Conservation (phyloP, 108 stramenopile genomes). For the Bacterosira constricta region DNA sequence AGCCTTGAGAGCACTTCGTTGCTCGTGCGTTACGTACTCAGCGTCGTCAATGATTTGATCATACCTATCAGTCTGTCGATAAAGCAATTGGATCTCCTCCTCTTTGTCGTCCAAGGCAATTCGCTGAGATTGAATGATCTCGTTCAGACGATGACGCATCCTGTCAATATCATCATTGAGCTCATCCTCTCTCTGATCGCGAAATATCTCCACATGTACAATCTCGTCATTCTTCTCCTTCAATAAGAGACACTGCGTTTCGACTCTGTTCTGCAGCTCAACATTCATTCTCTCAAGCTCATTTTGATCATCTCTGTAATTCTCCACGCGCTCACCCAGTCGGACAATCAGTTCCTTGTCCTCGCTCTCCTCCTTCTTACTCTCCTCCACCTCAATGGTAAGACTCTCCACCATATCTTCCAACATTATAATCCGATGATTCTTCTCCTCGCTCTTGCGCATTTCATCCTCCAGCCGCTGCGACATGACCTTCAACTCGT, state of each 20-base stretch:
- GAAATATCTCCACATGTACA: constrained; percentile 1
- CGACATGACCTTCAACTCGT: background rate
- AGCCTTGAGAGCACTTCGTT: constrained; percentile 1
- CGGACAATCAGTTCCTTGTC: constrained; percentile 17
- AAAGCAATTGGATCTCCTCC: constrained; percentile 10
- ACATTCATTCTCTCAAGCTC: constrained; percentile 20
- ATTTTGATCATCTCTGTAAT: background rate
- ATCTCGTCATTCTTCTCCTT: constrained; percentile 32
- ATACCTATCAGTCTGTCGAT: constrained; percentile 20
- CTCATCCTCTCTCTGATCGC: constrained; percentile 1
- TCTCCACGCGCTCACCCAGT: background rate
- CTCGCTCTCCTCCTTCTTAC: constrained; percentile 7
- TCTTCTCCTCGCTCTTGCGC: constrained; percentile 13
- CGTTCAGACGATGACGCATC: constrained; percentile 13
- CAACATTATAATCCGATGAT: constrained; percentile 3
- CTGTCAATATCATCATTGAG: constrained; percentile 16
- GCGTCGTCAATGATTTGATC: constrained; percentile 30
- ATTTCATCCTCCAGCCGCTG: constrained; percentile 1
- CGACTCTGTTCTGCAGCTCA: constrained; percentile 13
- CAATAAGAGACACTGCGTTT: constrained; percentile 9
- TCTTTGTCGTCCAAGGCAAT: constrained; percentile 24
- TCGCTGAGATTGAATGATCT: constrained; percentile 22
- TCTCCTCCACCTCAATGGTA: constrained; percentile 9
- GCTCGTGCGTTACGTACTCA: constrained; percentile 23
- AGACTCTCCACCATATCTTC: constrained; percentile 14